phyloP scores from a whole-genome alignment of 768 basidiomycete species.

The Trametes sanguinea region DNA sequence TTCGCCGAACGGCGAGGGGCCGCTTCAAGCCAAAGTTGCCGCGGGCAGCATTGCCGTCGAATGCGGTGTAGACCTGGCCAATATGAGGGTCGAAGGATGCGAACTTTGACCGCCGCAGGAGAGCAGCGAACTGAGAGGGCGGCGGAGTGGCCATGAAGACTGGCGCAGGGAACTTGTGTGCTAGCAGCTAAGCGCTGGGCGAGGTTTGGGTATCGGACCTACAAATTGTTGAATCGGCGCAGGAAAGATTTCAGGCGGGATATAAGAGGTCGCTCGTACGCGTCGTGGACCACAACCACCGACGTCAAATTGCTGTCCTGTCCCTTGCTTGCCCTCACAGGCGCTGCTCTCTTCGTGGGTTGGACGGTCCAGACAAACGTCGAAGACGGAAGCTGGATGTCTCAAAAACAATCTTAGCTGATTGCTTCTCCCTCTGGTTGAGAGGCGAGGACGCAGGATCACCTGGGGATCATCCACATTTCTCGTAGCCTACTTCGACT shows the following conservation, averaged over 20 bases:
- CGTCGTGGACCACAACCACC: constrained; percentile 38
- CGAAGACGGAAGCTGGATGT: constrained; percentile 59
- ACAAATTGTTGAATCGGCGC: constrained; percentile 10
- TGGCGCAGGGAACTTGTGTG: constrained; percentile 3
- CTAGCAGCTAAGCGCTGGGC: constrained; percentile 4
- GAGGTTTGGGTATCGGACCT: constrained; percentile 1
- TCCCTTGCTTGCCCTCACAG: constrained; percentile 48
- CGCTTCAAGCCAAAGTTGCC: constrained; percentile 89
- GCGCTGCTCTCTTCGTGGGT: constrained; percentile 47
- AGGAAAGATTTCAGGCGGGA: constrained; percentile 7
- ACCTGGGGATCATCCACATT: constrained; percentile 82
- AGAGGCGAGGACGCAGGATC: constrained; percentile 90
- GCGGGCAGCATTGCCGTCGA: constrained; percentile 67
- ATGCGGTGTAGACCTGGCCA: constrained; percentile 74
- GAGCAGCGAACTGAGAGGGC: constrained; percentile 70
- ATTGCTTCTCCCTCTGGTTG: constrained; percentile 87
- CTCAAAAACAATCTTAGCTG: constrained; percentile 96
- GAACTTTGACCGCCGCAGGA: constrained; percentile 82
- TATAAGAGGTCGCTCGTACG: constrained; percentile 11
- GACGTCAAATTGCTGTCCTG: constrained; percentile 86
- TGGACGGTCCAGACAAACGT: constrained; percentile 90
- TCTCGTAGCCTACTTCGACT: constrained; percentile 23
- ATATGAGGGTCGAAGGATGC: constrained; percentile 77
- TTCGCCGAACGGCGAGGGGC: constrained; percentile 66
- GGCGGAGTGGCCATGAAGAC: constrained; percentile 34